Percentiles rank a stretch among this genome's conserved stretches.
phyloP scores from a whole-genome alignment of 2,329 filamentous ascomycete genomes.

The Fusarium gaditjirri region DNA sequence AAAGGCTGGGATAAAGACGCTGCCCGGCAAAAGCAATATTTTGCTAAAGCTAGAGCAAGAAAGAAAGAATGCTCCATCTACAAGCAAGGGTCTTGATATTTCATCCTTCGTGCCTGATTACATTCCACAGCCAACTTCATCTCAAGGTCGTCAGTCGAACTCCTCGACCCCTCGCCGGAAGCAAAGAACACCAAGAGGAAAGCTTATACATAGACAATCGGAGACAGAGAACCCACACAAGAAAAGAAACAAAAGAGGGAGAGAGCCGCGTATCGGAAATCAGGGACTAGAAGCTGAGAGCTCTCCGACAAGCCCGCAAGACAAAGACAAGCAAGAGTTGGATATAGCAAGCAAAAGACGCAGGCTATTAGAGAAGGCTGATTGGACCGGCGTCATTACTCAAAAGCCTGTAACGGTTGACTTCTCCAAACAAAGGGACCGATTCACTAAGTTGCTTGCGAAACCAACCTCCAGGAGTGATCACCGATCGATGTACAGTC shows the following conservation, averaged over 20 bases:
- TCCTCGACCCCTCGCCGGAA: conserved; percentile 9
- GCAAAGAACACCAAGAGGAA: conserved; percentile 12
- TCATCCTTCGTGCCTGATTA: conserved; percentile 45
- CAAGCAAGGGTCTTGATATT: conserved; percentile 1
- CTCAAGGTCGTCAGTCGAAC: not conserved
- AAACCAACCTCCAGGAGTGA: not conserved
- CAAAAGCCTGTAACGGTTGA: conserved; percentile 46
- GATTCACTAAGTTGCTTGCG: not conserved
- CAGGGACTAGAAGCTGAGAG: not conserved
- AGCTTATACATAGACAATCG: conserved; percentile 16
- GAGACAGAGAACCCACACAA: not conserved
- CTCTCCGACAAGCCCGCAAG: not conserved
- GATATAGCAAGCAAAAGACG: conserved; percentile 41
- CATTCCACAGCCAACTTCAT: conserved; percentile 20
- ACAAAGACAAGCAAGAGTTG: not conserved
- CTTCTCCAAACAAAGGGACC: conserved; percentile 28
- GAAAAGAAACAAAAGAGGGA: not conserved
- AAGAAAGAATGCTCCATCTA: conserved; percentile 26
- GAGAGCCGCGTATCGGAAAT: not conserved
- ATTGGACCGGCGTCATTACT: conserved; percentile 48
- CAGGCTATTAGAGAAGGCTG: conserved; percentile 41
- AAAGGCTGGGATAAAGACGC: conserved; percentile 49
- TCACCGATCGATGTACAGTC: not conserved
- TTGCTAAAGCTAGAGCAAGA: conserved; percentile 50
- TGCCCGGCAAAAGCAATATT: conserved; percentile 52